Evolutionary conservation across 768 basidiomycete species (phyloP).

Genomic region (Leccinum boreale): DNA sequence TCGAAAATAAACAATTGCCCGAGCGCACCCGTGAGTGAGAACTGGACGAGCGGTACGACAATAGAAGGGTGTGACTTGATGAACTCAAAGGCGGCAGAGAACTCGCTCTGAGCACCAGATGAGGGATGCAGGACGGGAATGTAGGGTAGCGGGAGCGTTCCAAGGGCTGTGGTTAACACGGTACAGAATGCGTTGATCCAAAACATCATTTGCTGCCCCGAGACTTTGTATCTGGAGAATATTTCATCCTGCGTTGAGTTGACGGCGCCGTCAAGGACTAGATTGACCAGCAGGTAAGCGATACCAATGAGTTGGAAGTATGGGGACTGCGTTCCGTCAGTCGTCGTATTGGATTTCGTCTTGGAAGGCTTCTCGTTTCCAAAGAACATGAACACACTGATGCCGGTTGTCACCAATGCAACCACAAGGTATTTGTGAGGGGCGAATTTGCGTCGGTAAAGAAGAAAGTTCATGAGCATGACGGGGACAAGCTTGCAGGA

Average conservation of each 20-base stretch:
- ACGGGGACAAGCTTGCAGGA: slow-evolving; percentile 99
- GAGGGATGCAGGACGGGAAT: slow-evolving; percentile 82
- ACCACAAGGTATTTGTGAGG: slow-evolving; percentile 96
- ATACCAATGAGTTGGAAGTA: slow-evolving; percentile 70
- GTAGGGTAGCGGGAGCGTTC: slow-evolving; percentile 70
- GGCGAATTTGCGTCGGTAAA: slow-evolving; percentile 91
- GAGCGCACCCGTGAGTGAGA: slow-evolving; percentile 85
- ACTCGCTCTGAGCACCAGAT: slow-evolving; percentile 55
- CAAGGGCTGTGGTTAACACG: slow-evolving; percentile 62
- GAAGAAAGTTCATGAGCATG: slow-evolving; percentile 94
- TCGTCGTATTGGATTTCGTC: slow-evolving; percentile 32
- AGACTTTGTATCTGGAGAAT: slow-evolving; percentile 69
- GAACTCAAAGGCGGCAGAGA: slow-evolving; percentile 67
- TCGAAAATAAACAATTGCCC: slow-evolving; percentile 99
- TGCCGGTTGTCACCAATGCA: slow-evolving; percentile 85
- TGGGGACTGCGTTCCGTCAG: slow-evolving; percentile 30
- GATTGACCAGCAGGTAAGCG: slow-evolving; percentile 76
- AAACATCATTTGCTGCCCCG: slow-evolving; percentile 99
- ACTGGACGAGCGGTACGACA: slow-evolving; percentile 70
- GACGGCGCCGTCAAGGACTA: slow-evolving; percentile 86
- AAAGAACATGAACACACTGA: slow-evolving; percentile 92
- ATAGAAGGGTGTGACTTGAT: slow-evolving; percentile 75
- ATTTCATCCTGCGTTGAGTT: slow-evolving; percentile 98
- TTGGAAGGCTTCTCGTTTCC: slow-evolving; percentile 53
- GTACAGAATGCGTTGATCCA: slow-evolving; percentile 93